Percentiles rank a stretch among this genome's conserved stretches.
phyloP scores from a whole-genome alignment of 1,284 basidiomycete genomes.

The Porogramme epimiltina region DNA sequence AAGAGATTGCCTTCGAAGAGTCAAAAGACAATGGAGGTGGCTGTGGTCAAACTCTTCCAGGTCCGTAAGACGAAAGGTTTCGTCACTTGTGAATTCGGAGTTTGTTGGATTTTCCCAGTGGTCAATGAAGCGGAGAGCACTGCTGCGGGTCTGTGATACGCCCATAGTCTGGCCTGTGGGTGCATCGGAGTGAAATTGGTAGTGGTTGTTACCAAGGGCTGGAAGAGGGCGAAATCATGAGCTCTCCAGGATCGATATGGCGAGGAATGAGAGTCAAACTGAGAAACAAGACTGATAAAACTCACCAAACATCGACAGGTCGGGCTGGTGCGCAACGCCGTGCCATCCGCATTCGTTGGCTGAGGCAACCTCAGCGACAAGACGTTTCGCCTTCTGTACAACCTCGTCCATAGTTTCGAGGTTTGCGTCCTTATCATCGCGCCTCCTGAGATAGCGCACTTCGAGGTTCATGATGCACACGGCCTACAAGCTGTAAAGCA shows the following conservation, averaged over 20 bases:
- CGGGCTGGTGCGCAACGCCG: not conserved
- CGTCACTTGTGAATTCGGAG: too few species aligned
- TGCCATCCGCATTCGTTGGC: not conserved
- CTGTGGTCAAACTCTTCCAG: slow-evolving; percentile 23
- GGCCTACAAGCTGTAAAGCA: too few species aligned
- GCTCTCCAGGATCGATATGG: too few species aligned
- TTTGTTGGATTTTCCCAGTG: too few species aligned
- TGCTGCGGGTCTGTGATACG: too few species aligned
- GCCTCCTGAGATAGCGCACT: not conserved
- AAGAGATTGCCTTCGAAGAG: not conserved
- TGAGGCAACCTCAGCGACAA: not conserved
- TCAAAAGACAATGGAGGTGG: slow-evolving; percentile 4
- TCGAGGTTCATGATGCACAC: not conserved
- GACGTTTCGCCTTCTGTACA: not conserved
- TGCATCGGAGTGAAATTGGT: too few species aligned
- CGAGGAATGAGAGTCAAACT: too few species aligned
- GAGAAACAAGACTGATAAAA: too few species aligned
- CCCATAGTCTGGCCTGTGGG: not conserved
- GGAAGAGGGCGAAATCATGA: too few species aligned
- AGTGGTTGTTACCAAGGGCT: too few species aligned
- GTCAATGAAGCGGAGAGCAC: too few species aligned
- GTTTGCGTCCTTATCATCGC: not conserved
- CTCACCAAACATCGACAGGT: not conserved
- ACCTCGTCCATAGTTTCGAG: not conserved
- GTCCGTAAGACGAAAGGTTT: slow-evolving; percentile 14